Conservation (phyloP, 2,329 filamentous ascomycete genomes). For the Stagonosporopsis cucurbitacearum region DNA sequence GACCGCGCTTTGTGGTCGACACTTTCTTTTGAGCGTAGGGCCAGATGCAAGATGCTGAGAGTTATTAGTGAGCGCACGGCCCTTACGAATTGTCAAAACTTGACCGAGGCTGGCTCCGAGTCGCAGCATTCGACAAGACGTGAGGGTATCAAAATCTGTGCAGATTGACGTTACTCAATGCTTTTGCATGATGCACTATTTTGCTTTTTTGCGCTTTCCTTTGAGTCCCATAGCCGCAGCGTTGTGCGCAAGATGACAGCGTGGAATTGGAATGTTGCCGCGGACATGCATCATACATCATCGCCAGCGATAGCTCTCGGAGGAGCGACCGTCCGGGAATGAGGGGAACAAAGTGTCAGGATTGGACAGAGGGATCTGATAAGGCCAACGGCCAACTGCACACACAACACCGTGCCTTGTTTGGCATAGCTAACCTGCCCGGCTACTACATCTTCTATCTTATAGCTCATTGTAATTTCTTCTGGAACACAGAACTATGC, state of each 20-base stretch:
- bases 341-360: constrained; percentile 21
- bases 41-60: constrained; percentile 7
- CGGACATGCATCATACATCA: constrained; percentile 22
- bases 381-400: constrained; percentile 39
- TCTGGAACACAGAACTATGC: too few species aligned
- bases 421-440: neutral
- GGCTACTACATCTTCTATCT: neutral
- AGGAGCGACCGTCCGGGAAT: constrained; percentile 18
- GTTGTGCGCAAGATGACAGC: constrained; percentile 1
- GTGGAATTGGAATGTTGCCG: constrained; percentile 12
- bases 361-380: constrained; percentile 34
- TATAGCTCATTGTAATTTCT: too few species aligned
- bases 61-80: constrained; percentile 6
- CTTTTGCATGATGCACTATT: neutral
- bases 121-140: neutral
- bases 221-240: neutral
- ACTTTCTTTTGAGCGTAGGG: constrained; percentile 9
- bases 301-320: constrained; percentile 24
- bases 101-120: constrained; percentile 11
- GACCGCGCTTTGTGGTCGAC: constrained; percentile 13
- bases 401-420: constrained; percentile 8
- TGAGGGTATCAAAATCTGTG: neutral
- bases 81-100: constrained; percentile 6
- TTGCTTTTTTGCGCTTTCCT: neutral
- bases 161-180: neutral